Percentiles rank a stretch among this genome's conserved stretches.
Conservation (phyloP, 371 early-diverging fungal species). For the Apophysomyces ossiformis region DNA sequence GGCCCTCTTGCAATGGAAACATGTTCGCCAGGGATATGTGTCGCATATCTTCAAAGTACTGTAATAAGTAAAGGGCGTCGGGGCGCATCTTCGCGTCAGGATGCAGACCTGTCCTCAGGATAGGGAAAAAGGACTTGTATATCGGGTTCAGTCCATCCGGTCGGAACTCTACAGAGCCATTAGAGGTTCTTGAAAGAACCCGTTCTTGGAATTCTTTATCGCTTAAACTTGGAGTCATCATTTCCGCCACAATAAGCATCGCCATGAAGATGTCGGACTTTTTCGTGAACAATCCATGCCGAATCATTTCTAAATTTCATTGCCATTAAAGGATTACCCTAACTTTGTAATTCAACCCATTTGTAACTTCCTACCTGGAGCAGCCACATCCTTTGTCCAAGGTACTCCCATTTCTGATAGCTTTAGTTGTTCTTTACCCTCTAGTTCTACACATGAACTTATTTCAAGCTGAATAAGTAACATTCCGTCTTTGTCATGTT, state of each 20-base stretch:
- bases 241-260: conserved; percentile 33
- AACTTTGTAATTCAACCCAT: background rate
- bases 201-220: conserved; percentile 26
- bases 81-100: conserved; percentile 8
- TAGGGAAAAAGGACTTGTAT: conserved; percentile 18
- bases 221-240: conserved; percentile 27
- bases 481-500: background rate
- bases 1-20: background rate
- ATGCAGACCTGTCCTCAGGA: conserved; percentile 46
- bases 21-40: background rate
- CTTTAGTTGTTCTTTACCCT: conserved; percentile 10
- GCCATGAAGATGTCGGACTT: conserved; percentile 49
- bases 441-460: conserved; percentile 38
- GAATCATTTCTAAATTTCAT: conserved; percentile 29
- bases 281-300: conserved; percentile 21
- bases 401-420: conserved; percentile 17
- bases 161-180: conserved; percentile 23
- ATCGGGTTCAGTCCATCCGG: conserved; percentile 13
- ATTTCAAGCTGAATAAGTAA: background rate
- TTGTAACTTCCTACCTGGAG: conserved; percentile 27
- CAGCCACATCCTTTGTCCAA: conserved; percentile 44
- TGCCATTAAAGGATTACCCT: no score
- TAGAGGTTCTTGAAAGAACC: conserved; percentile 15
- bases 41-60: conserved; percentile 7
- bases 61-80: background rate